phyloP scores from a whole-genome alignment of 495 filamentous ascomycete species.

The Clavariopsis aquatica region DNA sequence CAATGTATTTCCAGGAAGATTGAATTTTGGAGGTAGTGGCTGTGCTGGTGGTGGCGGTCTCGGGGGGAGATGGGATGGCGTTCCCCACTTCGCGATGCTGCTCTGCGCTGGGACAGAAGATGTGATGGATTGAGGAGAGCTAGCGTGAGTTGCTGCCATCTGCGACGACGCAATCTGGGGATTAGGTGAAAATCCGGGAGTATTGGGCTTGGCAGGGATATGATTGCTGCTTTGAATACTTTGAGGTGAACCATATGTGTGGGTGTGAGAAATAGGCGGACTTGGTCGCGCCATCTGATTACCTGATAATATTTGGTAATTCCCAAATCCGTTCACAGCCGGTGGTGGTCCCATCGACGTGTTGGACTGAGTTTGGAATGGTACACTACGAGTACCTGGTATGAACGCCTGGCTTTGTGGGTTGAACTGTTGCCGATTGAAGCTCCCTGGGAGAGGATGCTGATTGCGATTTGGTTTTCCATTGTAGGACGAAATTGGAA shows the following conservation, averaged over 20 bases:
- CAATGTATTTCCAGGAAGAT: conserved; percentile 22
- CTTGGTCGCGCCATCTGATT: conserved; percentile 27
- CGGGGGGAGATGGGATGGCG: conserved; percentile 47
- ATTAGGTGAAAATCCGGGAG: conserved; percentile 32
- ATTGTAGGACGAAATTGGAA: conserved; percentile 68
- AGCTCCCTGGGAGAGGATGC: conserved; percentile 80
- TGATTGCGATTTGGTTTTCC: conserved; percentile 61
- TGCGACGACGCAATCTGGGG: conserved; percentile 40
- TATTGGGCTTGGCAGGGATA: conserved; percentile 19
- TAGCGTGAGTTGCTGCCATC: conserved; percentile 26
- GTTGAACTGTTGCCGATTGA: conserved; percentile 82
- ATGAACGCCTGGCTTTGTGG: conserved; percentile 90
- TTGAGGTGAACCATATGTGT: conserved; percentile 27
- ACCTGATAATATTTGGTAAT: conserved; percentile 20
- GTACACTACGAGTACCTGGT: conserved; percentile 50
- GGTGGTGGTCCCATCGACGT: conserved; percentile 17
- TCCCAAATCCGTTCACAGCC: conserved; percentile 27
- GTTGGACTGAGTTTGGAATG: conserved; percentile 37
- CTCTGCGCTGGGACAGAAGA: conserved; percentile 37
- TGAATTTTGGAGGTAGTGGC: conserved; percentile 38
- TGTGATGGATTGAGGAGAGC: conserved; percentile 25
- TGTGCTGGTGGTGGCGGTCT: conserved; percentile 47
- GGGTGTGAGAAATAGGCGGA: conserved; percentile 18
- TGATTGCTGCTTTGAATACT: conserved; percentile 25
- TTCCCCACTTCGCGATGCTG: conserved; percentile 50